Conservation (phyloP, 176 grass and related monocot species). For the Triticum aestivum region IWGSC_CS_RefSeq_v2.1 NC_057801.1:283085472-283085971, state of each 20-base stretch:
- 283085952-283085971: no score
- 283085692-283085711: background rate
- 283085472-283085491: slow-evolving; percentile 24
- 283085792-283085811: no score
- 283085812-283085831: no score
- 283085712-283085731: background rate
- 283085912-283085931: no score
- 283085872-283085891: no score
- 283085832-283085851: no score
- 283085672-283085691: background rate
- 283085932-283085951: no score
- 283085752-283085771: no score
- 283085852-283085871: no score
- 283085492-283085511: slow-evolving; percentile 13
- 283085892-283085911: no score
- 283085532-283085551: slow-evolving; percentile 69
- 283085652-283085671: background rate
- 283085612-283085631: background rate
- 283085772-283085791: no score
- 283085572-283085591: background rate
- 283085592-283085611: background rate
- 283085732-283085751: no score
- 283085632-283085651: background rate
- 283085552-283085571: slow-evolving; percentile 43
- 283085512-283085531: slow-evolving; percentile 45